Evolutionary conservation across 2,329 filamentous ascomycete species (phyloP), one percentile per base, ranked within the genome.

Genomic region (Arthrobotrys entomopaga): DNA sequence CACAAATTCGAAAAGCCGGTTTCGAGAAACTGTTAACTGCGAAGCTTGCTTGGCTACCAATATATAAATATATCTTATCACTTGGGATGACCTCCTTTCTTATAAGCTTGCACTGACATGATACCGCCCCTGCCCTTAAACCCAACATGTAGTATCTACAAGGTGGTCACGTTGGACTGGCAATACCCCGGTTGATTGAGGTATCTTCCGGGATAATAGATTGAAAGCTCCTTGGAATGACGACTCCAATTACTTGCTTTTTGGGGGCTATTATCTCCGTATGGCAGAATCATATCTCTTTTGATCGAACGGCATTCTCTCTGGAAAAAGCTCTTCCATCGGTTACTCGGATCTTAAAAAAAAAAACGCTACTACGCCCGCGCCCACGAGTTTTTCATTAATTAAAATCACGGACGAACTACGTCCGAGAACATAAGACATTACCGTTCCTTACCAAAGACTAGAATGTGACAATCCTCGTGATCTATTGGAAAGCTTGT

Each of bases 401-500:
- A 3, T 38, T 11, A 43, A 49, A 50, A 19, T 16, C 43, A 40
- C 70, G 70, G 70, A 67, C 34, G 11, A 49, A 50, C 34, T 74
- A 57, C 15, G 20, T 74, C 70, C 70, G 70, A 74, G 22, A 10
- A n/a, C 19, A 52, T 53, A 58, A 50, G 3, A 63, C 43, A 46
- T 46, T 64, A 74, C 63, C 70, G 64, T 74, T 66, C 22, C 46
- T 53, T 42, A 22, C 48, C 50, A 16, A 11, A 57, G 50, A 66
- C 70, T 43, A 63, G 29, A 34, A 46, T 7, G 8, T 53, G 22
- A 15, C 2, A 13, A 24, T 52, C 63, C 58, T 64, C 52, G 43
- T 70, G 57, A 63, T 58, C 54, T 46, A 38, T 24, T 24, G 3
- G 3, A 65, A 73, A 73, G 69, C 69, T 73, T 73, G 69, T 73